Base-by-base conservation (phyloP, 805 yeast genomes). In the Torulaspora microellipsoides region DNA sequence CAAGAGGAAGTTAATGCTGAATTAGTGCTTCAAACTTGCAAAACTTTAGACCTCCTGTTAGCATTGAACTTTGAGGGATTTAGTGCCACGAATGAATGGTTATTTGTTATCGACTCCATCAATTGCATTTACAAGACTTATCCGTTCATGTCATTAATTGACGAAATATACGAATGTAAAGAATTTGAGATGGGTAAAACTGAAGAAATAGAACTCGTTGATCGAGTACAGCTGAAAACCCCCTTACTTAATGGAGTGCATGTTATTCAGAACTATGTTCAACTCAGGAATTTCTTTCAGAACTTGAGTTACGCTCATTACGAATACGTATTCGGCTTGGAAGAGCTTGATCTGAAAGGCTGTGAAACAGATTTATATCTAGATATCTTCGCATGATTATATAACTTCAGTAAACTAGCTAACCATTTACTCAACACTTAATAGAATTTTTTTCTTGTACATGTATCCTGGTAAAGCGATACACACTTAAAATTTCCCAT, bases 401-500 rank as follows among this genome's bases (percentile, higher is more conserved):
- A 4, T 31, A 8, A 25, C 15, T 17, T 35, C 15, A 13, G 15
- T 13, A 23, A 13, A 40, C 10, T 27, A 27, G 10, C 23, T 34
- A n/a, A 11, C 7, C 12, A 29, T 3, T 17, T 40, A 20, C 9
- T 15, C 28, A 28, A 12, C 13, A 12, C 14, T 20, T 20, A 5
- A 17, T 10, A 25, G 14, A 6, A 14, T 20, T 8, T 15, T 28
- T 28, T 61, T 37, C 43, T 25, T 36, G 12, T 31, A 11, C 28
- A 27, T 25, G 36, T 20, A 25, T 13, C 34, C 48, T 52, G 5
- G 46, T 58, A 55, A 90, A 86, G 49, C 80, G 72, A 65, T 83
- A 79, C 8, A 91, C 83, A 43, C 86, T 77, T 30, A 93, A 69
- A 9, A 84, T 91, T 64, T 93, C 99, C 96, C 98, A 89, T 0